phyloP scores from a whole-genome alignment of 192 early-diverging fungal species.

The Coemansia sp. region DNA sequence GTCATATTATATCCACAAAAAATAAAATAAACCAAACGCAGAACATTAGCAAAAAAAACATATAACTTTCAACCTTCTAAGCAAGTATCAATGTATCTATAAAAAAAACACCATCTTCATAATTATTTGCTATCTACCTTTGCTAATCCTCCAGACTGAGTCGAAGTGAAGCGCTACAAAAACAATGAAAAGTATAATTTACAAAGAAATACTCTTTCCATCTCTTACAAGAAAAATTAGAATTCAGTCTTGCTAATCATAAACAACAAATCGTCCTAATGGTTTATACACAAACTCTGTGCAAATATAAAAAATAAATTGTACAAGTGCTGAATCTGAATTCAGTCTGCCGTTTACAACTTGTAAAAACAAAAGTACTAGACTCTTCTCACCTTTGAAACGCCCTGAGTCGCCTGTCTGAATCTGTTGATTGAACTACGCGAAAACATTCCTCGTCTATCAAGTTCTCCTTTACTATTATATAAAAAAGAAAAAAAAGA shows the following conservation, averaged over 20 bases:
- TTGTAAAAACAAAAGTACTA: not conserved
- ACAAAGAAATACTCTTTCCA: not conserved
- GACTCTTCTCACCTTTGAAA: conserved; percentile 29
- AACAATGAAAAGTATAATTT: not conserved
- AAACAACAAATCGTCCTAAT: too few species aligned
- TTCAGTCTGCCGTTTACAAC: not conserved
- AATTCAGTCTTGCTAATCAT: too few species aligned
- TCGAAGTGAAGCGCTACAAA: conserved; percentile 36
- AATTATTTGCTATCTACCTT: not conserved
- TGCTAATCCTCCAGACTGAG: conserved; percentile 13
- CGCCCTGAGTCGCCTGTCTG: conserved; percentile 35
- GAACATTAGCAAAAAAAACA: not conserved
- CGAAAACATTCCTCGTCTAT: conserved; percentile 35
- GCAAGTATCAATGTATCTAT: too few species aligned
- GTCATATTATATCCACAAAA: not conserved
- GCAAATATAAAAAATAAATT: not conserved
- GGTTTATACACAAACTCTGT: too few species aligned
- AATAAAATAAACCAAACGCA: not conserved
- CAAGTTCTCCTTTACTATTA: not conserved
- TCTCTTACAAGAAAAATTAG: not conserved
- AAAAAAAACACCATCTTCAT: too few species aligned
- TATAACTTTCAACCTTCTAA: not conserved
- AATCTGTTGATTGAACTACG: conserved; percentile 33
- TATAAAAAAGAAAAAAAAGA: not conserved
- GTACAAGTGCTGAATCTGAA: not conserved